Conservation (phyloP, 495 filamentous ascomycete genomes). For the Penicillium ochrochloron region DNA sequence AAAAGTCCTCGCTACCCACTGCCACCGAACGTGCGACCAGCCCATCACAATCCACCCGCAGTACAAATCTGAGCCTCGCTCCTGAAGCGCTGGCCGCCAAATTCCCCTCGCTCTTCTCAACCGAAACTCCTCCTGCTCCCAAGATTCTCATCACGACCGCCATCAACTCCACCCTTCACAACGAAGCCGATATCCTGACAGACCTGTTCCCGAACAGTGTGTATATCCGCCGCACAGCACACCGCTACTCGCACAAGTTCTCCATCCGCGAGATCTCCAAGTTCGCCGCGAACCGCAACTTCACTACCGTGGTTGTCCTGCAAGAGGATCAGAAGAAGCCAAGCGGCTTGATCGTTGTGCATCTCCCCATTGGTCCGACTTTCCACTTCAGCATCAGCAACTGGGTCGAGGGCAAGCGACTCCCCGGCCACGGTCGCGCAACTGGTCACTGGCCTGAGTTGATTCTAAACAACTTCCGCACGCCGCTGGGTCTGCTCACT, state of each 20-base stretch:
- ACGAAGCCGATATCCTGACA: constrained; percentile 77
- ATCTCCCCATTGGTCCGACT: constrained; percentile 82
- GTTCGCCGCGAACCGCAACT: constrained; percentile 80
- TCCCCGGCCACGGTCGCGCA: constrained; percentile 86
- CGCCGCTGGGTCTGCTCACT: constrained; percentile 86
- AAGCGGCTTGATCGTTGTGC: constrained; percentile 75
- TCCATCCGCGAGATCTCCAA: constrained; percentile 85
- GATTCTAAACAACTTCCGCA: constrained; percentile 94
- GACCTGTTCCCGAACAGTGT: constrained; percentile 82
- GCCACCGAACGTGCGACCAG: constrained; percentile 59
- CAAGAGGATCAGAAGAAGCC: constrained; percentile 85
- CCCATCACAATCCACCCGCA: constrained; percentile 65
- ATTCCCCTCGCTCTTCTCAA: constrained; percentile 82
- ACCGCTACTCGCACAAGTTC: constrained; percentile 82
- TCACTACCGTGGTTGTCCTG: constrained; percentile 78
- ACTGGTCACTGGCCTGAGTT: constrained; percentile 92
- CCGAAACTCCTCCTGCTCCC: constrained; percentile 59
- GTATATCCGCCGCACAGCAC: constrained; percentile 83
- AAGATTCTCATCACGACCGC: constrained; percentile 91
- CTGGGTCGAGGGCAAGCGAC: constrained; percentile 80
- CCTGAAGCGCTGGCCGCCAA: constrained; percentile 69
- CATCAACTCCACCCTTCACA: constrained; percentile 81
- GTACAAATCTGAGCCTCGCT: constrained; percentile 72
- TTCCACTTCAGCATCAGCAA: constrained; percentile 86
- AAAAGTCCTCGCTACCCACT: constrained; percentile 46